Percentiles rank a stretch among this genome's conserved stretches.
These are phyloP conservation scores for Cinnamomum micranthum DNA, from an alignment of 164 flowering plant genomes.

Conservation along the genomic window DNA sequence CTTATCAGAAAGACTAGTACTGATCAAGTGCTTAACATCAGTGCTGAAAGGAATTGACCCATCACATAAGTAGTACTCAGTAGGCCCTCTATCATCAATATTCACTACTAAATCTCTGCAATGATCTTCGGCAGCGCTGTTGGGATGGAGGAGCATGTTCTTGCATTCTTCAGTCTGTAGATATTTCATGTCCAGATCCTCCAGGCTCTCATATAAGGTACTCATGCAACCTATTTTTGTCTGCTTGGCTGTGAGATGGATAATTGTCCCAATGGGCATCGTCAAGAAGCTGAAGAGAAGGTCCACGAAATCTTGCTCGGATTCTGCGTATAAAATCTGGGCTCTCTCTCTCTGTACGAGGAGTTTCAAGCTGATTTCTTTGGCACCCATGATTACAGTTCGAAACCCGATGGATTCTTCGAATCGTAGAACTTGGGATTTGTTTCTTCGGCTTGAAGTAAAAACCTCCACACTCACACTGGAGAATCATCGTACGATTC, in stretches of 20 bases:
- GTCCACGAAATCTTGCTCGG: conserved; percentile 11
- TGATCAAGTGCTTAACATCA: not conserved
- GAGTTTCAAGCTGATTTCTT: conserved; percentile 9
- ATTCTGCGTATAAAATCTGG: conserved; percentile 6
- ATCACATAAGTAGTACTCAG: not conserved
- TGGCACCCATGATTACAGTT: not conserved
- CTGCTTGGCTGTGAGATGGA: not conserved
- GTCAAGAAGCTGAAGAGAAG: conserved; percentile 15
- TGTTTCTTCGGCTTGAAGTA: too few species aligned
- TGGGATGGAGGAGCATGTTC: not conserved
- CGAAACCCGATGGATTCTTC: too few species aligned
- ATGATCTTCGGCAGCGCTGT: not conserved
- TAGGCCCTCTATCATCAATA: not conserved
- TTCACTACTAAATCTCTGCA: not conserved
- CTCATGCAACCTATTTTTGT: conserved; percentile 5
- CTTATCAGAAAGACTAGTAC: too few species aligned
- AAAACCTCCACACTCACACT: too few species aligned
- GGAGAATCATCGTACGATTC: too few species aligned
- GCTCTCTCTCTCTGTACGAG: conserved; percentile 12
- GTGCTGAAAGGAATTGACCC: not conserved
- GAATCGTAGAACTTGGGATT: too few species aligned
- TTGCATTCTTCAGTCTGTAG: not conserved
- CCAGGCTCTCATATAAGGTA: conserved; percentile 1
- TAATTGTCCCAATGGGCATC: not conserved
- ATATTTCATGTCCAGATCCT: not conserved